Conservation (phyloP, 1,284 basidiomycete genomes). For the Earliella scabrosa region DNA sequence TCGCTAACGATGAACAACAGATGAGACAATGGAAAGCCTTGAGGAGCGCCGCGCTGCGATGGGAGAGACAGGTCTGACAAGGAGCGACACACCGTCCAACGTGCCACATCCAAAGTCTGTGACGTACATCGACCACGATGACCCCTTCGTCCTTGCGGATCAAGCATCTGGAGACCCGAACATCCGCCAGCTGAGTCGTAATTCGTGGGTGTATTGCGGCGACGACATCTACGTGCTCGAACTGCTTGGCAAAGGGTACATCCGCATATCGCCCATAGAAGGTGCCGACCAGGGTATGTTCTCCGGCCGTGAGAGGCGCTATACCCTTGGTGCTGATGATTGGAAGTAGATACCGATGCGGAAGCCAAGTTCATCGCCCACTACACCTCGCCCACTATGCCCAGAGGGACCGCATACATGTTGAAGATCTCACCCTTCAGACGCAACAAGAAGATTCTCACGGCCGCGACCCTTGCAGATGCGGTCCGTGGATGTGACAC, state of each 20-base stretch:
- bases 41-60: slow-evolving; percentile 43
- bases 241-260: slow-evolving; percentile 73
- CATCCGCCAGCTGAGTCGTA: slow-evolving; percentile 49
- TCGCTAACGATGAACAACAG: slow-evolving; percentile 34
- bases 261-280: slow-evolving; percentile 65
- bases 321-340: not conserved
- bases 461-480: slow-evolving; percentile 53
- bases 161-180: slow-evolving; percentile 58
- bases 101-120: slow-evolving; percentile 68
- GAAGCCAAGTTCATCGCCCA: slow-evolving; percentile 46
- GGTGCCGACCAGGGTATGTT: slow-evolving; percentile 43
- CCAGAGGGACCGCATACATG: slow-evolving; percentile 46
- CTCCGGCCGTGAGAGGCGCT: not conserved
- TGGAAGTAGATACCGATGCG: slow-evolving; percentile 32
- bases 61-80: slow-evolving; percentile 13
- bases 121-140: slow-evolving; percentile 81
- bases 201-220: slow-evolving; percentile 88
- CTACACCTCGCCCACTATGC: slow-evolving; percentile 58
- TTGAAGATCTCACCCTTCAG: slow-evolving; percentile 60
- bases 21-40: slow-evolving; percentile 54
- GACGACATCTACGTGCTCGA: slow-evolving; percentile 78
- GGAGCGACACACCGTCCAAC: not conserved
- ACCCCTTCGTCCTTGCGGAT: slow-evolving; percentile 72
- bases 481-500: slow-evolving; percentile 74
- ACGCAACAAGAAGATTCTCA: slow-evolving; percentile 56